Evolutionary conservation across 371 early-diverging fungal genomes (phyloP), one percentile per base, ranked within the genome.

Genomic region (Mortierella sp.): DNA sequence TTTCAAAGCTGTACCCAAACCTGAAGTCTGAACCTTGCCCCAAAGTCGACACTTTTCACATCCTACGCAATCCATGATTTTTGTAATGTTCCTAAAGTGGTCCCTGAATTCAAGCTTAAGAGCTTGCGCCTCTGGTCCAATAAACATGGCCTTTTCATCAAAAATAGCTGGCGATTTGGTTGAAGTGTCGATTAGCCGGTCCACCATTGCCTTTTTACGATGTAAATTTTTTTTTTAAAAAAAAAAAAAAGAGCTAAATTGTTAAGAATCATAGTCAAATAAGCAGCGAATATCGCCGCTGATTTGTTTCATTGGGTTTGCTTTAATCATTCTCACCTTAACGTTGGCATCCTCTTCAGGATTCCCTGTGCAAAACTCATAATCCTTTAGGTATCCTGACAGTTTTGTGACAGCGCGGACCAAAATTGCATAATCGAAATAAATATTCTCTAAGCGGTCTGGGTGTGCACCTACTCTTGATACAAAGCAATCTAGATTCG

Each of bases 31-130:
- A 23, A 93, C 76, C 69, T 99, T 99, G 29, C 99, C 99, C 99
- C 99, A 99, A 29, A 99, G 86, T 58, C 96, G 86, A 81, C 99
- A 99, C 83, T 98, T 99, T 83, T 99, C 97, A 83, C 99, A 99
- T 0, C 94, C 96, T 17, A 99, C 96, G 77, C 99, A 99, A 83
- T 98, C 98, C 97, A 99, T 97, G 76, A 98, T 97, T 37, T 91
- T 85, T 17, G 97, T 93, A 19, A 99, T 93, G 83, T 99, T 99
- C 61, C 98, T 90, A 88, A 99, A 99, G 75, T 93, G 94, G 32
- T 90, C 89, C 70, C 94, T 91, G 84, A 98, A 95, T 83, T 98
- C 95, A 8, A 89, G 75, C 84, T 94, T 93, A 22, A 97, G 86
- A 57, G 80, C 76, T 62, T 74, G 35, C 23, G 55, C 56, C 54